Evolutionary conservation across 495 filamentous ascomycete species (phyloP).

Genomic region (Cercophora samala): DNA sequence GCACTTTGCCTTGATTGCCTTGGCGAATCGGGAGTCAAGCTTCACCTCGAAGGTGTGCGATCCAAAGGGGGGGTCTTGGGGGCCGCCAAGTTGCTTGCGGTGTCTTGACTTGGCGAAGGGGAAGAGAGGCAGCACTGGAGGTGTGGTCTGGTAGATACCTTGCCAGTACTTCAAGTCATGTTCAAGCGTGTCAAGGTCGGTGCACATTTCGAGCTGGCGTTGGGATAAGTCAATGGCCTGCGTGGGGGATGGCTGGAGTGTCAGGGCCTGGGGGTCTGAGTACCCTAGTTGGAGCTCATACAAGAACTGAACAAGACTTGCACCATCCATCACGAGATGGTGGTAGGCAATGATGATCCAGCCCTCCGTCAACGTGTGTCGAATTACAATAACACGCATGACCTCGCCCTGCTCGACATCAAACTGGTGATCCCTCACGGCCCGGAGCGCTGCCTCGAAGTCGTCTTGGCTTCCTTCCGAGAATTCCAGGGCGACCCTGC

Average conservation of each 20-base stretch:
- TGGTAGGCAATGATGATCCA: conserved; percentile 18
- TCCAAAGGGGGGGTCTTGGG: not conserved
- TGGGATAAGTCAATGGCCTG: not conserved
- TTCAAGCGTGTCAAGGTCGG: not conserved
- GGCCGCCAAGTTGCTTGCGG: not conserved
- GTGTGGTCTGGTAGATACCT: not conserved
- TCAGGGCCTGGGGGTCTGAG: not conserved
- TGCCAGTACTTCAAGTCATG: not conserved
- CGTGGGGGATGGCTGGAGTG: not conserved
- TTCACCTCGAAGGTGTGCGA: not conserved
- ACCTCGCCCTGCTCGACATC: not conserved
- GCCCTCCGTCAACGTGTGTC: not conserved
- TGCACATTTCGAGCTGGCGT: not conserved
- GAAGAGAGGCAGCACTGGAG: not conserved
- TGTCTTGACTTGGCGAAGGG: not conserved
- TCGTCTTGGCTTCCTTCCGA: not conserved
- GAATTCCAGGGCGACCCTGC: not conserved
- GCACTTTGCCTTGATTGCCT: not conserved
- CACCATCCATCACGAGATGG: conserved; percentile 22
- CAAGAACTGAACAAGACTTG: conserved; percentile 13
- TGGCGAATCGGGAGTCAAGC: not conserved
- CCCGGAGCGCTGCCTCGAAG: not conserved
- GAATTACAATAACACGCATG: not conserved
- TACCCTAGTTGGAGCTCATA: not conserved
- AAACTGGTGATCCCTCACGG: not conserved